Evolutionary conservation across 2,329 filamentous ascomycete species (phyloP).

Genomic region (Teratosphaeria viscida): DNA sequence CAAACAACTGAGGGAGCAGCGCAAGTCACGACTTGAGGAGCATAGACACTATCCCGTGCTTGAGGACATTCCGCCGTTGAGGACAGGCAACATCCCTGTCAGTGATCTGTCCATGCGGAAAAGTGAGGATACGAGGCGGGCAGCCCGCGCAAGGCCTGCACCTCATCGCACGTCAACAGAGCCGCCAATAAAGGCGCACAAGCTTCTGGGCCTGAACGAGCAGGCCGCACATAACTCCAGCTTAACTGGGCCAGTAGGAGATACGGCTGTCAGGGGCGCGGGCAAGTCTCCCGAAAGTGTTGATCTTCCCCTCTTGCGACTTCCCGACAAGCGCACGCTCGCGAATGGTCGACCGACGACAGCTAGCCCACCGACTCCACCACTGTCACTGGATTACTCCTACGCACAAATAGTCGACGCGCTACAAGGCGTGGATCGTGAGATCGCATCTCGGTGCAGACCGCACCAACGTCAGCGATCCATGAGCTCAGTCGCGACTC

Average conservation of each 20-base stretch:
- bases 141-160: constrained; percentile 5
- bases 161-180: constrained; percentile 16
- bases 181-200: constrained; percentile 30
- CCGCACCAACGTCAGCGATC: constrained; percentile 7
- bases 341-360: constrained; percentile 12
- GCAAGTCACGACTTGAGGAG: constrained; percentile 43
- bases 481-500: not conserved
- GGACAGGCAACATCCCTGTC: constrained; percentile 4
- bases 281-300: constrained; percentile 5
- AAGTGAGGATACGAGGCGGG: constrained; percentile 10
- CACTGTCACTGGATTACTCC: constrained; percentile 21
- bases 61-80: not conserved
- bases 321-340: constrained; percentile 1
- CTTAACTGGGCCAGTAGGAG: constrained; percentile 1
- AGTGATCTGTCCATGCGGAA: constrained; percentile 6
- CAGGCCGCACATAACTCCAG: constrained; percentile 1
- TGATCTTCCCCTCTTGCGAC: not conserved
- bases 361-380: constrained; percentile 11
- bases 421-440: constrained; percentile 11
- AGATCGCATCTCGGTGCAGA: constrained; percentile 2
- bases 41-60: constrained; percentile 20
- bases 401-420: constrained; percentile 20
- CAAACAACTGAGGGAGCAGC: constrained; percentile 47
- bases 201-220: constrained; percentile 27
- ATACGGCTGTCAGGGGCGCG: not conserved